These are phyloP conservation scores for Lycium ferocissimum DNA, from an alignment of 257 asterid genomes.

Conservation along the genomic window DNA sequence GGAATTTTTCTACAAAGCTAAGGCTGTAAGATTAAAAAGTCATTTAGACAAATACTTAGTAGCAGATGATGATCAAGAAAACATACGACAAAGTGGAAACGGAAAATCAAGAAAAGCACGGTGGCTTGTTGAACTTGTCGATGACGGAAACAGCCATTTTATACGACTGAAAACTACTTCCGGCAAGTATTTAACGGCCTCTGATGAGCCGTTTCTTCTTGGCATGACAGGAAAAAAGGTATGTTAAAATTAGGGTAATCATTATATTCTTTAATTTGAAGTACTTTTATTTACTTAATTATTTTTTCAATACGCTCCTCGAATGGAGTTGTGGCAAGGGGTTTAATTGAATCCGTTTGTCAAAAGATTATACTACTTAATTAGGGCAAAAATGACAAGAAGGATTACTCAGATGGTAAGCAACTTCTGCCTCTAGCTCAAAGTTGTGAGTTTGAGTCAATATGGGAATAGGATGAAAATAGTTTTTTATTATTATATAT, in stretches of 20 bases:
- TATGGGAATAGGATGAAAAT: too few species aligned
- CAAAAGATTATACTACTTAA: too few species aligned
- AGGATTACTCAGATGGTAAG: too few species aligned
- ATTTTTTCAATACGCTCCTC: not conserved
- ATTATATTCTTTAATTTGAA: not conserved
- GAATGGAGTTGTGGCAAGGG: too few species aligned
- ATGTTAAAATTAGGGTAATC: not conserved
- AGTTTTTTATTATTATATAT: too few species aligned
- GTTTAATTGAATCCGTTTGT: too few species aligned
- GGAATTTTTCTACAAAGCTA: constrained; percentile 72
- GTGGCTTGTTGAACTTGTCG: constrained; percentile 86
- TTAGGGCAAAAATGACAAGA: too few species aligned
- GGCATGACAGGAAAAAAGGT: constrained; percentile 90
- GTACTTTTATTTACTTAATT: not conserved
- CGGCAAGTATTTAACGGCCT: constrained; percentile 71
- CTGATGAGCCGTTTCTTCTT: constrained; percentile 60
- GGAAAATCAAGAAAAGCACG: constrained; percentile 65
- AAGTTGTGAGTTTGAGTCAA: too few species aligned
- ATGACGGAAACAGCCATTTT: constrained; percentile 43
- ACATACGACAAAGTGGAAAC: constrained; percentile 73
- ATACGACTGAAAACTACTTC: constrained; percentile 78
- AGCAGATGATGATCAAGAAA: constrained; percentile 77
- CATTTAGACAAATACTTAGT: constrained; percentile 78
- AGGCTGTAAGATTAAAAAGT: constrained; percentile 68
- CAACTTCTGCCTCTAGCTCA: too few species aligned